Base-by-base conservation (phyloP, 2,329 filamentous ascomycete species). In the Fragosphaeria purpurea region DNA sequence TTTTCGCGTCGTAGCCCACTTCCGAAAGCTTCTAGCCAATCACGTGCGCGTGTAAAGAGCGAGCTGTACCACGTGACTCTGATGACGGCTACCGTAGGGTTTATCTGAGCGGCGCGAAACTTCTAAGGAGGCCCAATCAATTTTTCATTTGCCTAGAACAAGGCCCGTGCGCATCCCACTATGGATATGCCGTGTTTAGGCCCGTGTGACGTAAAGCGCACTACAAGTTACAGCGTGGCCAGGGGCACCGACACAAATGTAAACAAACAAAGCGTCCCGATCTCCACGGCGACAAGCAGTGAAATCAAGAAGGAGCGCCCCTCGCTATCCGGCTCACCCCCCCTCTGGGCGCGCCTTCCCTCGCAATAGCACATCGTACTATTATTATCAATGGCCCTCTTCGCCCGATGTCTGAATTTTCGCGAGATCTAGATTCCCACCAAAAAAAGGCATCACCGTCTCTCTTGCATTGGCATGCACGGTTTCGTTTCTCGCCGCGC, bases 211-310 rank as follows among this genome's bases (percentile, higher is more conserved):
- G 47, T 47, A 53, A 38, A 43, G 38, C 38, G 32, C 47, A 41
- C 47, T 49, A 49, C 46, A n/a, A 34, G 33, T 32, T 12, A 6
- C 22, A 44, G 50, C 37, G 45, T 33, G 35, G 35, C 35, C 11
- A 11, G 35, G 35, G 35, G 35, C 35, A 37, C 35, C 11, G 49
- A 8, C 22, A 37, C 40, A 6, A 39, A 52, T 51, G 55, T 59
- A 59, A 59, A 59, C 56, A 59, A 59, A 59, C 56, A 57, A 54
- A 47, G 43, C 41, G 33, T 32, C 44, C 47, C 55, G 51, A 56
- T 59, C 57, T 50, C 57, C 56, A 48, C 45, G 56, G 56, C 44
- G 57, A 57, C 57, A 55, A 46, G 42, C 48, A 31, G 33, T 42
- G 51, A 41, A 46, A 52, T 48, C 46, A 40, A 53, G 53, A 44